Evolutionary conservation across 495 filamentous ascomycete genomes (phyloP), one percentile per base, ranked within the genome.

Genomic region (Chaetomium tenue): DNA sequence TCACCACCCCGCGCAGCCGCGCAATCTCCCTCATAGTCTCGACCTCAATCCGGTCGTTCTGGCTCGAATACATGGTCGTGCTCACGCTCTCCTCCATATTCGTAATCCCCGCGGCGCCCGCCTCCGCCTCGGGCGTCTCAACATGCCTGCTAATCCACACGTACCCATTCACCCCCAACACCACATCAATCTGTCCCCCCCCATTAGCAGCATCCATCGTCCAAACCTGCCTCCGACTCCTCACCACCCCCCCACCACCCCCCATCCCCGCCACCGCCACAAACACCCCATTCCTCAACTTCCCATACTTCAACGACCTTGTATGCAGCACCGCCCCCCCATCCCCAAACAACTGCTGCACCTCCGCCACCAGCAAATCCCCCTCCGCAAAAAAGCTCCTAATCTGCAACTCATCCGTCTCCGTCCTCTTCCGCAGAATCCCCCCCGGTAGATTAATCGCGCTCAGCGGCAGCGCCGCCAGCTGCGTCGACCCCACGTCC

Each of bases 401-500:
- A 71, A 98, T 97, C 70, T 97, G 92, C 63, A 98, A 81, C 77
- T 98, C 95, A 73, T 98, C 94, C 6, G 93, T 92, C 68, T 89
- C 90, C 5, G 94, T 98, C 66, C 94, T 82, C 70, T 91, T 89
- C 37, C 94, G 85, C 69, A 97, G 82, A 69, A 97, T 96, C 39
- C 94, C 93, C 55, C 94, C 94, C 11, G 94, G 95, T 2, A 98
- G 79, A 72, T 98, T 98, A 76, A 98, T 98, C 46, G 91, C 88
- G 56, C 84, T 87, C 7, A 98, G 83, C 7, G 91, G 92, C 0
- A 98, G 84, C 23, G 86, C 80, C 0, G 93, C 93, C 2, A 96
- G 87, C 42, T 93, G 83, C 0, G 91, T 88, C 22, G 89, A 88
- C 57, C 89, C 88, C 52, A 98, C 88, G 72, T 98, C 95, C 66